Percentiles rank a stretch among this genome's conserved stretches.
phyloP scores from a whole-genome alignment of 352 stramenopile genomes.

The Pythium utonaiense region DNA sequence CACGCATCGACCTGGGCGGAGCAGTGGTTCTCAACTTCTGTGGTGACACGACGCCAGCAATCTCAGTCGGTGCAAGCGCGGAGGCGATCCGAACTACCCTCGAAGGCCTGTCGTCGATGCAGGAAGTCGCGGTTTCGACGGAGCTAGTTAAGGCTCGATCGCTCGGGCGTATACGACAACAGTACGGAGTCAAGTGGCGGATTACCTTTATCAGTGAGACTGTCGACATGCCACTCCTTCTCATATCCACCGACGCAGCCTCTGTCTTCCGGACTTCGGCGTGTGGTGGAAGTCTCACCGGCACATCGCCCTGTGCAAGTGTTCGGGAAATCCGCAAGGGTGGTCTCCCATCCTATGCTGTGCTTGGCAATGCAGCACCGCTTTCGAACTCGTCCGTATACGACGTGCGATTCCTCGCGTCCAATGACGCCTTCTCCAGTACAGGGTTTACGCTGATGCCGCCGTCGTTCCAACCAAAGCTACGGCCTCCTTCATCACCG shows the following conservation, averaged over 20 bases:
- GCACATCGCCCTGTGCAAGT: constrained; percentile 49
- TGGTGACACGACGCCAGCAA: constrained; percentile 46
- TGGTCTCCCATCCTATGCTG: constrained; percentile 27
- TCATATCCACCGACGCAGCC: constrained; percentile 42
- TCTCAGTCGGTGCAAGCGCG: constrained; percentile 41
- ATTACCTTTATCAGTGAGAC: constrained; percentile 47
- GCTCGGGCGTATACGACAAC: constrained; percentile 28
- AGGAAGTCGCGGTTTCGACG: constrained; percentile 43
- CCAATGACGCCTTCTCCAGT: constrained; percentile 38
- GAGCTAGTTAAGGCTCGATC: constrained; percentile 23
- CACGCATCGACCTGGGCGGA: constrained; percentile 53
- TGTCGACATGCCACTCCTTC: constrained; percentile 37
- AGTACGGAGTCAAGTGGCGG: constrained; percentile 64
- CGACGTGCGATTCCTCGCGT: constrained; percentile 33
- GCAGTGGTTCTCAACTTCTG: constrained; percentile 58
- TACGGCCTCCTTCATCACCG: constrained; percentile 29
- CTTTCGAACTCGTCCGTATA: constrained; percentile 37
- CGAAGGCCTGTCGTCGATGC: constrained; percentile 62
- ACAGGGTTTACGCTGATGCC: constrained; percentile 17
- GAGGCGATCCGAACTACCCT: constrained; percentile 48
- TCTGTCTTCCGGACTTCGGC: constrained; percentile 33
- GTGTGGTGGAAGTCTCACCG: constrained; percentile 57
- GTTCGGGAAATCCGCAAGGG: constrained; percentile 32
- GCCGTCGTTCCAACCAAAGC: constrained; percentile 23
- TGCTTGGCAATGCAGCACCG: constrained; percentile 1